Percentiles rank a stretch among this genome's conserved stretches.
Evolutionary conservation across 768 basidiomycete species (phyloP).

Genomic region (Rhizopogon rudus): DNA sequence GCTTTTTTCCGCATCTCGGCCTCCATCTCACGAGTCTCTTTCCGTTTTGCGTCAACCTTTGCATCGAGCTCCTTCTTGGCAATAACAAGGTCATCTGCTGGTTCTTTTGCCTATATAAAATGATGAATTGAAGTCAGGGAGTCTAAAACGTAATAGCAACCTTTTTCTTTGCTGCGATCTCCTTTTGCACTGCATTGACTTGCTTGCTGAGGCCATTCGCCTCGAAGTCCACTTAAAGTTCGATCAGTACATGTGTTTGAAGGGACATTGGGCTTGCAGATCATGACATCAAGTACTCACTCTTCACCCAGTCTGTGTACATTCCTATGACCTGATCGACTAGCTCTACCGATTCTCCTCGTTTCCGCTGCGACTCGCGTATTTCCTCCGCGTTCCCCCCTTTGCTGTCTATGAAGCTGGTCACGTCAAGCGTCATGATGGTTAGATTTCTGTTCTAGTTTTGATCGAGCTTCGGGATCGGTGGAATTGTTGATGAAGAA

Average conservation of each 20-base stretch:
- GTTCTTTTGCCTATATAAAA: slow-evolving; percentile 72
- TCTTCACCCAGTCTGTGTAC: slow-evolving; percentile 92
- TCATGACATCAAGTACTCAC: slow-evolving; percentile 44
- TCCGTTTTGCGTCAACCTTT: slow-evolving; percentile 69
- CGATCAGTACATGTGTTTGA: not conserved
- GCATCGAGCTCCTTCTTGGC: slow-evolving; percentile 84
- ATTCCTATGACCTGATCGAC: slow-evolving; percentile 93
- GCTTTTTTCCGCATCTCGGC: slow-evolving; percentile 75
- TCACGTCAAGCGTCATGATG: slow-evolving; percentile 78
- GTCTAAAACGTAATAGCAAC: slow-evolving; percentile 28
- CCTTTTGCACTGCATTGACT: slow-evolving; percentile 88
- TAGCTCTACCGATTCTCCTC: slow-evolving; percentile 83
- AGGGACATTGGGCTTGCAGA: slow-evolving; percentile 2
- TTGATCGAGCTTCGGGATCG: not conserved
- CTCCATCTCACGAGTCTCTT: slow-evolving; percentile 75
- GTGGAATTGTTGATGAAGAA: not conserved
- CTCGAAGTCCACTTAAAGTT: slow-evolving; percentile 75
- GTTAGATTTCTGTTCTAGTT: not conserved
- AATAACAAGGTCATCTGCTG: slow-evolving; percentile 82
- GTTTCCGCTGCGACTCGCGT: slow-evolving; percentile 86
- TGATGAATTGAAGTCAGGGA: not conserved
- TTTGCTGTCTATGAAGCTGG: slow-evolving; percentile 77
- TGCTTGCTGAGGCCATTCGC: slow-evolving; percentile 72
- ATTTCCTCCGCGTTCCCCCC: slow-evolving; percentile 92
- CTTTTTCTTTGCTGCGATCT: slow-evolving; percentile 94